Conservation (phyloP, 176 grass and related monocot genomes). For the Musa schizocarpa region DNA sequence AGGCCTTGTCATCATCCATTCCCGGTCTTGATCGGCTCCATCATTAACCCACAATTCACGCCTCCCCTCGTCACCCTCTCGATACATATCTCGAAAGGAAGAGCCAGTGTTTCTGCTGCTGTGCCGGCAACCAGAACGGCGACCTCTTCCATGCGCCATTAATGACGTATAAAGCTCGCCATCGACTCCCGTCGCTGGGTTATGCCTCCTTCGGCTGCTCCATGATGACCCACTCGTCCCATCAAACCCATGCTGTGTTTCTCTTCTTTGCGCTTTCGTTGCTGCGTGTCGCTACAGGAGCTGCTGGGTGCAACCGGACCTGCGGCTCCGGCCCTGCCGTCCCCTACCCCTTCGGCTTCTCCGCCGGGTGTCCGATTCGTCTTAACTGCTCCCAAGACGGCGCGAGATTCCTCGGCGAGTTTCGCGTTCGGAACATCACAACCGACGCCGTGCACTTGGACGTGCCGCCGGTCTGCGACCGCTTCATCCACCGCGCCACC, state of each 20-base stretch:
- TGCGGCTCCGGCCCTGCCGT: neutral
- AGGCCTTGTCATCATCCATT: no score
- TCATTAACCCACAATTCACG: no score
- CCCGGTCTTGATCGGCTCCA: no score
- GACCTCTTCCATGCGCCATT: no score
- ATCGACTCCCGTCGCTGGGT: neutral
- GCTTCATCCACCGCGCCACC: neutral
- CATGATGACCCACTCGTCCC: no score
- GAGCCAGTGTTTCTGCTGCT: no score
- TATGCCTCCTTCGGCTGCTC: neutral
- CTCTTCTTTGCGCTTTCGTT: neutral
- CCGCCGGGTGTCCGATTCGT: slow-evolving; percentile 1
- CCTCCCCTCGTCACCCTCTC: no score
- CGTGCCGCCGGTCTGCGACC: neutral
- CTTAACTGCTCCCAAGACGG: neutral
- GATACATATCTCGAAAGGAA: no score
- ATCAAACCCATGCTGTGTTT: neutral
- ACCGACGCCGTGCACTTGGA: neutral
- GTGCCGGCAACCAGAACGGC: no score
- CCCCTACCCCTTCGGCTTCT: slow-evolving; percentile 11
- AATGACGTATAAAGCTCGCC: no score
- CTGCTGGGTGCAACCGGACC: neutral
- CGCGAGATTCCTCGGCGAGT: neutral
- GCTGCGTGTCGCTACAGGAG: neutral
- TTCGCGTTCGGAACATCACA: neutral